Base-by-base conservation (phyloP, 768 basidiomycete species). In the Boletus fagicola region DNA sequence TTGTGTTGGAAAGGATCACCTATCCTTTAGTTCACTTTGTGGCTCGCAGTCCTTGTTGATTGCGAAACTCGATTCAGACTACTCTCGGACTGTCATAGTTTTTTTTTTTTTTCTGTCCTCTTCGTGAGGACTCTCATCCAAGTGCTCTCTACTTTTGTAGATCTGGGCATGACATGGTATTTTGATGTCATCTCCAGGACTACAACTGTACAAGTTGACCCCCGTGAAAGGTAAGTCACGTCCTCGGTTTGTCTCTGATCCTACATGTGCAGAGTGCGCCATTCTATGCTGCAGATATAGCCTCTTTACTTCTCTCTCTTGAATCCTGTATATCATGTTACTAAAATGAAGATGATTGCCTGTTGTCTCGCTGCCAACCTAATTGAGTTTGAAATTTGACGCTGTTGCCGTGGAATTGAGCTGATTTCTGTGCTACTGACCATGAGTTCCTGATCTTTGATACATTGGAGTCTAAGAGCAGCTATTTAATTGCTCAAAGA, bases 61-160 rank as follows among this genome's bases (percentile, higher is more conserved):
- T 16, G 53, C 45, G 62, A 57, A 68, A 74, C 72, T 72, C 66
- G 68, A 73, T 63, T 74, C 71, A 72, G 71, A 72, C 73, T 73
- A 73, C 57, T 72, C 65, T 70, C 30, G 58, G 58, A 26, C 63
- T 72, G 66, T 68, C 50, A 22, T 62, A 57, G 33, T 35, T 40
- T 51, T 5, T 49, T 59, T 58, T 49, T 51, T 47, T 22, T 18
- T 20, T 4, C 26, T 22, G 16, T 18, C 53, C 56, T 56, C 60
- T 49, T 71, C 16, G 53, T 39, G 67, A 67, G 63, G 67, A 49
- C 0, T 47, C 1, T 2, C 30, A 33, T 31, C 9, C 1, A 4
- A 16, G 11, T 0, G 1, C 9, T 36, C 15, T 15, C 15, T 53
- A 20, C 49, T 26, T 51, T 52, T 56, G 56, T 60, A 36, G 56